phyloP scores from a whole-genome alignment of 768 basidiomycete species.

The Collybiopsis luxurians region DNA sequence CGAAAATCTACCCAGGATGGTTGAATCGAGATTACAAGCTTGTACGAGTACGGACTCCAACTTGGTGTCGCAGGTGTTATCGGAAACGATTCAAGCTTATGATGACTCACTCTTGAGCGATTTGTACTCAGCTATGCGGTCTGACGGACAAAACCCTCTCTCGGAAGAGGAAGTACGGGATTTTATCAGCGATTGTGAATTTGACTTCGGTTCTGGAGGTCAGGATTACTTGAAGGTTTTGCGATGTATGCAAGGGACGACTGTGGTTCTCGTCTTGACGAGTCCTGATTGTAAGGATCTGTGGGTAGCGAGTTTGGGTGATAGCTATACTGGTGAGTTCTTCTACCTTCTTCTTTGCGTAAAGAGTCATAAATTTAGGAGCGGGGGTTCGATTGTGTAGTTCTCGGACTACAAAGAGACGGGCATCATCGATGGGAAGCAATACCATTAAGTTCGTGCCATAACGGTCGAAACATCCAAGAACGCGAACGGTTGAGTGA shows the following conservation, averaged over 20 bases:
- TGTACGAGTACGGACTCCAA: constrained; percentile 17
- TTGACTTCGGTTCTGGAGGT: constrained; percentile 15
- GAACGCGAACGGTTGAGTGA: constrained; percentile 38
- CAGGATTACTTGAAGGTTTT: constrained; percentile 30
- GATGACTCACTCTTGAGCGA: constrained; percentile 36
- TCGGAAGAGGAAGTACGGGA: constrained; percentile 36
- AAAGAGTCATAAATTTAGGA: background rate
- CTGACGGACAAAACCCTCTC: constrained; percentile 24
- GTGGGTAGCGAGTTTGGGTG: constrained; percentile 57
- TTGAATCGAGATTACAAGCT: constrained; percentile 26
- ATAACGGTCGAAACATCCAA: constrained; percentile 42
- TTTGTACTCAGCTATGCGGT: constrained; percentile 41
- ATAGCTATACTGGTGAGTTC: constrained; percentile 48
- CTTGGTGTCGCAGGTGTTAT: constrained; percentile 34
- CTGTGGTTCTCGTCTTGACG: constrained; percentile 44
- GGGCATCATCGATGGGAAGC: constrained; percentile 38
- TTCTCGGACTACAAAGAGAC: constrained; percentile 6
- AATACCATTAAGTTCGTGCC: constrained; percentile 40
- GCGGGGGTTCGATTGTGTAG: too few relatives aligned
- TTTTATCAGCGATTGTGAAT: constrained; percentile 42
- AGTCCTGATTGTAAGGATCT: constrained; percentile 40
- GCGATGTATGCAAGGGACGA: constrained; percentile 53
- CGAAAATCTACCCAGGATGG: constrained; percentile 26
- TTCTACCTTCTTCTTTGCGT: background rate
- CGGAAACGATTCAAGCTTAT: constrained; percentile 18